Evolutionary conservation across 352 stramenopile genomes (phyloP).

Genomic region (Bremia lactucae): DNA sequence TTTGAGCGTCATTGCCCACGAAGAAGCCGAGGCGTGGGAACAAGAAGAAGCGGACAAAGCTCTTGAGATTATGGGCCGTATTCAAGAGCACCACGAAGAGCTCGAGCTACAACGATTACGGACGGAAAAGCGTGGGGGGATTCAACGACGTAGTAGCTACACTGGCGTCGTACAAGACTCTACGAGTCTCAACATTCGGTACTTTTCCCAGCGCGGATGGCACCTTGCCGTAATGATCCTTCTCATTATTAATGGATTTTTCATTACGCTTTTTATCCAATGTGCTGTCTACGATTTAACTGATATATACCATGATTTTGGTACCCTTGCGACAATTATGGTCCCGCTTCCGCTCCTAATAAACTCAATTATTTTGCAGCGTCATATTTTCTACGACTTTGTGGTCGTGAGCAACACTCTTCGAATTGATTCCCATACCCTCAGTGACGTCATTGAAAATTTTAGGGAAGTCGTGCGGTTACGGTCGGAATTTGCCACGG

Average conservation of each 20-base stretch:
- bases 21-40: slow-evolving; percentile 10
- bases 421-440: slow-evolving; percentile 35
- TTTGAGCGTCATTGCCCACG: slow-evolving; percentile 8
- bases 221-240: slow-evolving; percentile 50
- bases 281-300: slow-evolving; percentile 43
- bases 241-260: slow-evolving; percentile 67
- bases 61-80: slow-evolving; percentile 8
- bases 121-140: no score
- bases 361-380: slow-evolving; percentile 52
- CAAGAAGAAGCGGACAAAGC: slow-evolving; percentile 16
- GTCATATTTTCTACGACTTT: slow-evolving; percentile 50
- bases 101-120: slow-evolving; percentile 8
- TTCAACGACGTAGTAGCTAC: background rate
- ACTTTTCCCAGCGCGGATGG: slow-evolving; percentile 54
- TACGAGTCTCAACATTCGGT: slow-evolving; percentile 17
- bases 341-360: slow-evolving; percentile 32
- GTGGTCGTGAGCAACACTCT: slow-evolving; percentile 50
- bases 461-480: slow-evolving; percentile 52
- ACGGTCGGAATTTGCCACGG: slow-evolving; percentile 29
- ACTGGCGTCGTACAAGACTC: slow-evolving; percentile 3
- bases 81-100: slow-evolving; percentile 18
- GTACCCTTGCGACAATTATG: slow-evolving; percentile 14
- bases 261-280: slow-evolving; percentile 48
- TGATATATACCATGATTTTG: slow-evolving; percentile 26
- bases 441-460: slow-evolving; percentile 45